Base-by-base conservation (phyloP, 495 filamentous ascomycete genomes). In the Hyaloscypha finlandica region DNA sequence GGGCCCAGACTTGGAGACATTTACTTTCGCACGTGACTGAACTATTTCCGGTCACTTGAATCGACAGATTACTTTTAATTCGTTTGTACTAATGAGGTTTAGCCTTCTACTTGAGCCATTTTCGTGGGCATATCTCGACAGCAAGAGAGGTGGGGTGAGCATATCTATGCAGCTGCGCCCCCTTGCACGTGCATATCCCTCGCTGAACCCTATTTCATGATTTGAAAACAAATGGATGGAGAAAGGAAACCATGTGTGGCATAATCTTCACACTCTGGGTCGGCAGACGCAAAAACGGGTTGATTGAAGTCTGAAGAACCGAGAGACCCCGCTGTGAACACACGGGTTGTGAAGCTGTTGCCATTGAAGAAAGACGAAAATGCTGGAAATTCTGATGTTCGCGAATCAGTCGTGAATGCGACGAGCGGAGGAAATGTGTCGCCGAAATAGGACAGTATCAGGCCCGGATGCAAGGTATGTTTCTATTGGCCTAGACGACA, bases 271-370 rank as follows among this genome's bases (percentile, higher is more conserved):
- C 63, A 3, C 39, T 31, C 53, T 65, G 63, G 63, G 12, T 57
- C 30, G 22, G 52, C 56, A 32, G 63, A 65, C 22, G 59, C 54
- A 56, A 65, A 11, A 65, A 65, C 48, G 37, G 63, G 30, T 53
- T 53, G 31, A 65, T 65, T 30, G 63, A 39, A 20, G n/a, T n/a
- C n/a, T n/a, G n/a, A n/a, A n/a, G n/a, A n/a, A n/a, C n/a, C n/a
- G n/a, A 45, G 63, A 22, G 63, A 53, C 54, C 48, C 52, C 29
- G 63, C 63, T 57, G 42, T 65, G 4, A 65, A 58, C 31, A 65
- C 63, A 20, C 32, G 63, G 31, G 51, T 64, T 22, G 61, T 64
- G 42, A 54, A 64, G 51, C 32, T 64, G 42, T 16, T 45, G 22
- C 58, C 42, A 12, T 12, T 48, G 42, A 61, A 45, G 12, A 61